Percentiles rank a stretch among this genome's conserved stretches.
phyloP scores from a whole-genome alignment of 73 alveolate genomes.

The Tetrahymena malaccensis region DNA sequence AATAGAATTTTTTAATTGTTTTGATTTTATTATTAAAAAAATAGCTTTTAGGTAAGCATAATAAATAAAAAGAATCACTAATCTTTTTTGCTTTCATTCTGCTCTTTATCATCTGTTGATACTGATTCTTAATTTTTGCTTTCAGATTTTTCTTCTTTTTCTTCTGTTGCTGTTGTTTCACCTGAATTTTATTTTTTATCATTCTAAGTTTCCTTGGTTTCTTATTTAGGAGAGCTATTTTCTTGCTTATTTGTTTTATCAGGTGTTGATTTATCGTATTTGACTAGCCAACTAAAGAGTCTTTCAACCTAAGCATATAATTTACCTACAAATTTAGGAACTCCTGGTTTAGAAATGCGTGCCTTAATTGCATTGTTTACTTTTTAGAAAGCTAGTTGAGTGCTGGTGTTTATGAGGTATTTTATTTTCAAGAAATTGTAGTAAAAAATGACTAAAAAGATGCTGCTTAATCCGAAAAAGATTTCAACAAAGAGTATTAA shows the following conservation, averaged over 20 bases:
- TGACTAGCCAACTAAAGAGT: not conserved
- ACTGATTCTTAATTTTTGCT: not conserved
- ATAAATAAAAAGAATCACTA: not conserved
- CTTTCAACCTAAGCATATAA: not conserved
- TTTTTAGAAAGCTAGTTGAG: not conserved
- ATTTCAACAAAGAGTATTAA: not conserved
- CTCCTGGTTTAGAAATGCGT: not conserved
- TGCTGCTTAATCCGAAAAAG: not conserved
- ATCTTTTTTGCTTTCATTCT: not conserved
- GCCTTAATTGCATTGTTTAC: not conserved
- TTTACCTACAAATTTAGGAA: not conserved
- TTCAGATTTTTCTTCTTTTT: too few relatives aligned
- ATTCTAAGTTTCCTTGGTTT: not conserved
- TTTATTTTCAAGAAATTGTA: not conserved
- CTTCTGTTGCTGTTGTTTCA: not conserved
- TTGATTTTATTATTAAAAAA: too few relatives aligned
- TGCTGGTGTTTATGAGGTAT: not conserved
- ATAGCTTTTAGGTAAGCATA: too few relatives aligned
- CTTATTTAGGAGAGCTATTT: not conserved
- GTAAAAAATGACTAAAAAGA: not conserved
- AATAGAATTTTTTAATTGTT: too few relatives aligned
- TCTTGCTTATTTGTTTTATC: not conserved
- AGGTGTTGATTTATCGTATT: not conserved
- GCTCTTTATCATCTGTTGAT: not conserved
- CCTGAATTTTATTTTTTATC: not conserved